phyloP scores from a whole-genome alignment of 306 rosid genomes.

The Acacia acuminata region DNA sequence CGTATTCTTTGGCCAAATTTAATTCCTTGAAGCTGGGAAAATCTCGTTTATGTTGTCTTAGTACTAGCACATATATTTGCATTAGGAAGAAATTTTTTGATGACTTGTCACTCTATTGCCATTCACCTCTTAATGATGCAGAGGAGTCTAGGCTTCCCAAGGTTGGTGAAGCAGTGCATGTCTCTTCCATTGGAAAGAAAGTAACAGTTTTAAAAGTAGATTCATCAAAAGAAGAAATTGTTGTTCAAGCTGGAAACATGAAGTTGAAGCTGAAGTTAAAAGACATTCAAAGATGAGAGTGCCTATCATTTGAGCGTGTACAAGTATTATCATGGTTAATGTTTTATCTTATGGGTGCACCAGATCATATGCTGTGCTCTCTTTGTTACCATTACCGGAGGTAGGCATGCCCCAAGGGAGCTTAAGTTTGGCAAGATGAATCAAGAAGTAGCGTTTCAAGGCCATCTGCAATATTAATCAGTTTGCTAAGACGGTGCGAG shows the following conservation, averaged over 20 bases:
- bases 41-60: conserved; percentile 12
- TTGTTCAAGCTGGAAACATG: conserved; percentile 85
- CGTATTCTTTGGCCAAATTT: not conserved
- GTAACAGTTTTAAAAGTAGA: conserved; percentile 66
- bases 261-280: conserved; percentile 73
- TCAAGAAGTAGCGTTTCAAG: conserved; percentile 12
- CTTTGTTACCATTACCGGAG: conserved; percentile 8
- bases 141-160: conserved; percentile 61
- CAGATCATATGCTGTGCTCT: conserved; percentile 3
- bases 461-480: conserved; percentile 3
- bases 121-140: conserved; percentile 46
- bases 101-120: conserved; percentile 12
- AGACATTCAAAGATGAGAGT: conserved; percentile 52
- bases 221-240: conserved; percentile 68
- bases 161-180: conserved; percentile 73
- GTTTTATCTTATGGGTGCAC: not conserved
- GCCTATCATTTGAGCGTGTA: not conserved
- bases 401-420: conserved; percentile 4
- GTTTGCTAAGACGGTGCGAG: conserved; percentile 18
- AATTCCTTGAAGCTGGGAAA: conserved; percentile 10
- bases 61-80: conserved; percentile 24
- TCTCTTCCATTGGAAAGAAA: conserved; percentile 75
- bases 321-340: conserved; percentile 18
- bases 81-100: not conserved
- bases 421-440: conserved; percentile 15